Conservation (phyloP, 345 rosid species). For the Atalantia buxifolia region DNA sequence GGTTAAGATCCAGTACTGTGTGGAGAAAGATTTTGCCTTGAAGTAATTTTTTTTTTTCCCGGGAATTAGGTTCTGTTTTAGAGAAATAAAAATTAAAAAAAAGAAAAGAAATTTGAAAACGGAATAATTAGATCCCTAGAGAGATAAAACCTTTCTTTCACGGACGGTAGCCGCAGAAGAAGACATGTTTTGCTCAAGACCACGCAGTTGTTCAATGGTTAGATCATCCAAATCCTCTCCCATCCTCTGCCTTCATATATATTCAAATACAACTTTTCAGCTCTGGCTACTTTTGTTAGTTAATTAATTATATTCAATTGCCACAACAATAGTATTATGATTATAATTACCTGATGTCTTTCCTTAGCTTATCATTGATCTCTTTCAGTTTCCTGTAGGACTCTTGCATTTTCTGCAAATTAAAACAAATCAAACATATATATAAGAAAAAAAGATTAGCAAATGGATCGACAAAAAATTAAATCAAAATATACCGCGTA, state of each 20-base stretch:
- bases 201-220: conserved; percentile 32
- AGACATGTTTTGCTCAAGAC: conserved; percentile 42
- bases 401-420: conserved; percentile 57
- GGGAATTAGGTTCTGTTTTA: neutral
- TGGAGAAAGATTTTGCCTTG: too few species aligned
- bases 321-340: neutral
- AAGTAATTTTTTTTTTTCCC: too few species aligned
- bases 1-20: too few species aligned
- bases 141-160: conserved; percentile 39
- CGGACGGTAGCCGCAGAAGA: conserved; percentile 33
- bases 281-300: neutral
- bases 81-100: neutral
- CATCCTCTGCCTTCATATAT: conserved; percentile 39
- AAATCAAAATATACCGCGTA: conserved; percentile 34
- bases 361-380: conserved; percentile 41
- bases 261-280: neutral
- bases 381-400: conserved; percentile 43
- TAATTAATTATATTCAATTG: neutral
- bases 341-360: conserved; percentile 40
- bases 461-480: neutral
- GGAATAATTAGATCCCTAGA: too few species aligned
- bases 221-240: conserved; percentile 50
- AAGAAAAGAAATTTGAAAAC: too few species aligned
- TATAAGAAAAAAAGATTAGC: neutral
- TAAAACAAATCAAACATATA: neutral